Conservation (phyloP, 2,329 filamentous ascomycete genomes). For the Laburnicola sp. region DNA sequence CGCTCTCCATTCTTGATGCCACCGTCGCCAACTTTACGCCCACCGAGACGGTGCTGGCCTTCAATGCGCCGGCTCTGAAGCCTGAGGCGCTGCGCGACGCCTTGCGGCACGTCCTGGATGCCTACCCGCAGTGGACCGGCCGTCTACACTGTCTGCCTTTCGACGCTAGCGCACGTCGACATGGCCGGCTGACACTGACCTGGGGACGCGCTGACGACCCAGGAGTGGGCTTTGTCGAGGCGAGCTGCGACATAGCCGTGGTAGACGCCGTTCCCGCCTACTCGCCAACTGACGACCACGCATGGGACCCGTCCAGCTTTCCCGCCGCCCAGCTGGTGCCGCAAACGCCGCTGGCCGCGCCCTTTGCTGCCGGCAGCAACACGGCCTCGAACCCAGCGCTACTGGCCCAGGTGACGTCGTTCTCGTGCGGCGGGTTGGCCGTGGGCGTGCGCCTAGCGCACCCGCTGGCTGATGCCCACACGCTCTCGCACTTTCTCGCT, state of each 20-base stretch:
- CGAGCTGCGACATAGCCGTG: neutral
- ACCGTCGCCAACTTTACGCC: neutral
- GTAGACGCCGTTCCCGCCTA: neutral
- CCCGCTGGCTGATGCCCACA: neutral
- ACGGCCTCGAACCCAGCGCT: neutral
- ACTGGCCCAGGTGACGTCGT: neutral
- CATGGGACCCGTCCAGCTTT: too few species aligned
- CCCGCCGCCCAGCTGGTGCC: too few species aligned
- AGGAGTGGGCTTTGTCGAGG: neutral
- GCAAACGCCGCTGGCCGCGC: too few species aligned
- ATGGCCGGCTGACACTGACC: neutral
- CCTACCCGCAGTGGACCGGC: constrained; percentile 1
- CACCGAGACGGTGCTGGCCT: neutral
- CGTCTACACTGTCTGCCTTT: neutral
- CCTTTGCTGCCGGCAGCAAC: neutral
- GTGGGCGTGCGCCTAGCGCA: neutral
- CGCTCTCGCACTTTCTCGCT: neutral
- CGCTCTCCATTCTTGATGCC: neutral
- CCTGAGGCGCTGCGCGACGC: too few species aligned
- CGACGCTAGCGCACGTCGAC: neutral
- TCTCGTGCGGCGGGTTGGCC: neutral
- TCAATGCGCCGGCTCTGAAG: neutral
- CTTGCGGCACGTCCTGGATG: neutral
- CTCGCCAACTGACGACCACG: too few species aligned
- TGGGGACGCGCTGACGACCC: neutral